A percentile compares a stretch with the other conserved stretches of the same genome.
Evolutionary conservation across 129 eudicot genomes (phyloP).

Genomic region (Escallonia herrerae): DNA sequence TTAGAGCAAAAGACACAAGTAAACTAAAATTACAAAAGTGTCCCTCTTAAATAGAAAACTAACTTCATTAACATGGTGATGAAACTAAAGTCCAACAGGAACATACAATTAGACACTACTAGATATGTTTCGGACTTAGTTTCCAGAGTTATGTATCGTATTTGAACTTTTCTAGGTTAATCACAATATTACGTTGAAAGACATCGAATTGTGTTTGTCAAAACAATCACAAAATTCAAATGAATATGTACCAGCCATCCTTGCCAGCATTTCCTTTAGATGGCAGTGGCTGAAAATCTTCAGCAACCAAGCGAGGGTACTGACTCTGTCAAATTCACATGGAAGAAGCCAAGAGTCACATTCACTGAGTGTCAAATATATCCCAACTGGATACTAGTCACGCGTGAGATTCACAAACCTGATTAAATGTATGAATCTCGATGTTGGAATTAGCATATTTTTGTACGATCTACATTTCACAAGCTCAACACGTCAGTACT

Average conservation of each 20-base stretch:
- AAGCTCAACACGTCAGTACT: slow-evolving; percentile 5
- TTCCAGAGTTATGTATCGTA: too few relatives aligned
- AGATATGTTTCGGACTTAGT: too few relatives aligned
- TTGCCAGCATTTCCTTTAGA: slow-evolving; percentile 78
- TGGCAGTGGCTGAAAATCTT: slow-evolving; percentile 80
- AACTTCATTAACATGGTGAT: too few relatives aligned
- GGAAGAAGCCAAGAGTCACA: slow-evolving; percentile 7
- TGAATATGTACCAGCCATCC: slow-evolving; percentile 76
- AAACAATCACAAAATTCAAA: background rate
- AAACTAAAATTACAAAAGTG: background rate
- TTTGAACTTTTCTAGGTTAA: background rate
- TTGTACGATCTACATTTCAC: slow-evolving; percentile 61
- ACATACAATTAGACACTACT: too few relatives aligned
- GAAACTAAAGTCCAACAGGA: too few relatives aligned
- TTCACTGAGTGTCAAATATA: slow-evolving; percentile 5
- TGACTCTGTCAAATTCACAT: slow-evolving; percentile 55
- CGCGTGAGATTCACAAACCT: slow-evolving; percentile 34
- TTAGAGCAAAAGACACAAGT: background rate
- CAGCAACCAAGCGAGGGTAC: slow-evolving; percentile 89
- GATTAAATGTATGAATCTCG: slow-evolving; percentile 90
- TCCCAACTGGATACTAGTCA: background rate
- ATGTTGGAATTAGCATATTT: slow-evolving; percentile 69
- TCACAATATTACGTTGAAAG: background rate
- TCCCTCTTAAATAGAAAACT: too few relatives aligned
- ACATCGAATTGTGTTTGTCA: background rate